A percentile compares a stretch with the other conserved stretches of the same genome.
Conservation (phyloP, 345 rosid genomes). For the Boechera stricta region DNA sequence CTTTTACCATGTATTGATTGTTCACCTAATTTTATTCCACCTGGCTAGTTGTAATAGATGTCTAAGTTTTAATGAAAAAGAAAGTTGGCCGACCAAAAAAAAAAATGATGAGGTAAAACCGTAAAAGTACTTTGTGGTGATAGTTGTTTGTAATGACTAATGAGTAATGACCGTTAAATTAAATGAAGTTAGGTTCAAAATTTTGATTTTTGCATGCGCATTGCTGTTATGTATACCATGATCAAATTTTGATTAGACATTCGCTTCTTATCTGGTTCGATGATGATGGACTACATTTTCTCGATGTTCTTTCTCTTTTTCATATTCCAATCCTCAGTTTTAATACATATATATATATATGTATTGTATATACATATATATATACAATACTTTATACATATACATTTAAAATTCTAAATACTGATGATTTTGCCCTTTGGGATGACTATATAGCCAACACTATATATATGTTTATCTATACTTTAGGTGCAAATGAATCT, state of each 20-base stretch:
- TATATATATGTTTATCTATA: neutral
- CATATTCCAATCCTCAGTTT: neutral
- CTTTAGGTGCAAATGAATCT: conserved; percentile 29
- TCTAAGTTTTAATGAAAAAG: no score
- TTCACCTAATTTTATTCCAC: no score
- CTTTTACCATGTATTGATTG: no score
- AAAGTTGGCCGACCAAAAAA: no score
- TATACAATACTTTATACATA: neutral
- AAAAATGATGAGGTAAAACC: neutral
- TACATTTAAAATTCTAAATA: neutral
- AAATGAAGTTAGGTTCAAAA: neutral
- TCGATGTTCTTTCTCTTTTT: neutral
- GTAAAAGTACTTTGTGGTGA: neutral
- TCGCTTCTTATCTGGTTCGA: neutral
- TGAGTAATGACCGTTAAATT: neutral
- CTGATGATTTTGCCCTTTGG: conserved; percentile 31
- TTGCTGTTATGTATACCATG: neutral
- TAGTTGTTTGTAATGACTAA: neutral
- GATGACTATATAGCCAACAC: conserved; percentile 18
- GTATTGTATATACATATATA: no score
- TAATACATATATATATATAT: no score
- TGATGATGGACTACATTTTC: neutral
- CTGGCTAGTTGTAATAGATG: no score
- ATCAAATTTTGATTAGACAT: neutral
- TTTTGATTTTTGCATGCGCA: neutral